These are phyloP conservation scores for Melanopsichium pennsylvanicum DNA, from an alignment of 1,284 basidiomycete genomes.

Conservation along the genomic window DNA sequence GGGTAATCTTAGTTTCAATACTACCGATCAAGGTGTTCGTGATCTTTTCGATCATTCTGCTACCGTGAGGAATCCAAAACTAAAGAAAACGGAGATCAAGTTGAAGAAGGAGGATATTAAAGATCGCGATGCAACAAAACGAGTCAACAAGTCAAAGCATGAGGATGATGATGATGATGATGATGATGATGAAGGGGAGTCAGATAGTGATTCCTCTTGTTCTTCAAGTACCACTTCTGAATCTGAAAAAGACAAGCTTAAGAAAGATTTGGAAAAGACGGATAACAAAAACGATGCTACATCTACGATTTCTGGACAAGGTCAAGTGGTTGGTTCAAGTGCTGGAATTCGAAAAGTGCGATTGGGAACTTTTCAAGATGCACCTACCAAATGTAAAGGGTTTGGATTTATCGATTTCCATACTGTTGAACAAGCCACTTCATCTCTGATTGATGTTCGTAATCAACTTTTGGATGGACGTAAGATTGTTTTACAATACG, in stretches of 20 bases:
- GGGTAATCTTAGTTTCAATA: slow-evolving; percentile 89
- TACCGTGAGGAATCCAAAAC: slow-evolving; percentile 28
- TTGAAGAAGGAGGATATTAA: slow-evolving; percentile 2
- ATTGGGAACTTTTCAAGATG: slow-evolving; percentile 94
- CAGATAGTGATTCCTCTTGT: not conserved
- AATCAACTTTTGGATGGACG: slow-evolving; percentile 86
- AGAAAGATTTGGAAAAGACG: slow-evolving; percentile 6
- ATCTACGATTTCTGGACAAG: not conserved
- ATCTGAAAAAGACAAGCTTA: slow-evolving; percentile 66
- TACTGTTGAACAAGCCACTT: slow-evolving; percentile 78
- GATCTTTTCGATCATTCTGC: slow-evolving; percentile 73
- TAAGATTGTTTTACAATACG: slow-evolving; percentile 86
- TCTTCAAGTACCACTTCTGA: slow-evolving; percentile 22
- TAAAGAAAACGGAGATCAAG: slow-evolving; percentile 13
- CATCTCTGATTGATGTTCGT: slow-evolving; percentile 80
- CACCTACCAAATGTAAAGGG: slow-evolving; percentile 87
- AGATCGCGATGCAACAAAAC: too few species aligned
- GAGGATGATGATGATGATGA: too few species aligned
- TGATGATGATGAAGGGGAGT: slow-evolving; percentile 43
- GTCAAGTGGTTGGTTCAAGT: slow-evolving; percentile 15
- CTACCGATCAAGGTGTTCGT: slow-evolving; percentile 75
- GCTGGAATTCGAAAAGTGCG: slow-evolving; percentile 86
- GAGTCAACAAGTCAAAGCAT: too few species aligned
- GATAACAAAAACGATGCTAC: not conserved
- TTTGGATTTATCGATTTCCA: slow-evolving; percentile 89